Base-by-base conservation (phyloP, 805 yeast species). In the Teunomyces tritomae region DNA sequence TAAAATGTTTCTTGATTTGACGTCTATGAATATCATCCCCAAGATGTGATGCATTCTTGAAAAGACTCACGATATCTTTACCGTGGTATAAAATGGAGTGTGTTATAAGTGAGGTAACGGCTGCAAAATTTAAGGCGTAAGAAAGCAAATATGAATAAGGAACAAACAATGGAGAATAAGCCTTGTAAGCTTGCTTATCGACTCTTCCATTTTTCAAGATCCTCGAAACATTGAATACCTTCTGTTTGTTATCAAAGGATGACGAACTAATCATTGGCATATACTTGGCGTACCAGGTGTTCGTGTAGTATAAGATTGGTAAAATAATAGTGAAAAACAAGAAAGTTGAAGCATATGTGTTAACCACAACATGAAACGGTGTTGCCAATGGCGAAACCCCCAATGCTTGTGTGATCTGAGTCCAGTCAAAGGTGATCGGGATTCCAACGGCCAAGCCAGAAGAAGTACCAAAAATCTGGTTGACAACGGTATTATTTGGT, bases 371-470 rank as follows among this genome's bases (percentile, higher is more conserved):
- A 50, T 48, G 42, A 17, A 28, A 55, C 17, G 56, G 64, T 28
- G 53, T 56, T 33, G 54, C 58, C 42, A 51, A 55, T 10, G 54
- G 64, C 28, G 53, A 55, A 16, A 46, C 56, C 36, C 46, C 50
- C 43, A 57, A 42, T 28, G 53, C 62, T 42, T 48, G 61, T 28
- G 54, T 53, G 40, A 54, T 51, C 43, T 57, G 61, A 10, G 57
- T 65, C 67, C 67, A 64, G 46, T 66, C 70, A 44, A 65, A 64
- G 3, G 65, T 52, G 26, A 63, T 51, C 28, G 62, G 56, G 11
- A 67, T 65, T 29, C 62, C 63, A 8, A 66, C 41, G 4, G 67
- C 67, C 47, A 66, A 56, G 2, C 71, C 71, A 13, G 49, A 39
- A 5, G 44, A 37, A 3, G 59, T 47, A 6, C 71, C 71, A 27